These are phyloP conservation scores for Hypomyces perniciosus DNA, from an alignment of 2,329 filamentous ascomycete species.

Conservation along the genomic window DNA sequence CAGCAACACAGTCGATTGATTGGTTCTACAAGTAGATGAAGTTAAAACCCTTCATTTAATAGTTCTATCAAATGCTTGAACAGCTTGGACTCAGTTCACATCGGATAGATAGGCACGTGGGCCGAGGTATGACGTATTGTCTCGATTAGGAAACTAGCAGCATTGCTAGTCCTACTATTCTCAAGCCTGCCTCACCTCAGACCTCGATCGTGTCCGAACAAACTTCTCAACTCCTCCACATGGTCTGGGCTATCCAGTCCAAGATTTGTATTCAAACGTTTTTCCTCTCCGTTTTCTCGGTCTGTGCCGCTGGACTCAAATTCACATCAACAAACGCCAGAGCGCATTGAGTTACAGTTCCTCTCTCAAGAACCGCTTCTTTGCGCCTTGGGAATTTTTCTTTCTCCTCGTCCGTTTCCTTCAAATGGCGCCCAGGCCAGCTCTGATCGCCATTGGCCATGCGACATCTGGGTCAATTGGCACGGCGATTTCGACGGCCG, in stretches of 20 bases:
- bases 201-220: neutral
- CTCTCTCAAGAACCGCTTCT: neutral
- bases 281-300: too few species aligned
- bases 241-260: too few species aligned
- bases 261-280: too few species aligned
- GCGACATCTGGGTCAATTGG: slow-evolving; percentile 74
- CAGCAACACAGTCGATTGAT: too few species aligned
- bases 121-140: slow-evolving; percentile 8
- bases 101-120: neutral
- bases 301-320: too few species aligned
- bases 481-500: slow-evolving; percentile 70
- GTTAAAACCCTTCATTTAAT: too few species aligned
- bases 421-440: slow-evolving; percentile 28
- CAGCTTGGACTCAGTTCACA: too few species aligned
- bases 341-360: neutral
- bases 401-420: slow-evolving; percentile 1
- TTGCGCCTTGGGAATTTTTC: neutral
- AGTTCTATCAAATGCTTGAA: too few species aligned
- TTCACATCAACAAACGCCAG: too few species aligned
- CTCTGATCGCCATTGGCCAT: slow-evolving; percentile 71
- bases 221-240: neutral
- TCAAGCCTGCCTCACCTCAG: too few species aligned
- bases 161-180: too few species aligned
- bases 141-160: slow-evolving; percentile 1
- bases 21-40: too few species aligned